These are phyloP conservation scores for Paramecium biaurelia DNA, from an alignment of 73 alveolate genomes.

Conservation along the genomic window DNA sequence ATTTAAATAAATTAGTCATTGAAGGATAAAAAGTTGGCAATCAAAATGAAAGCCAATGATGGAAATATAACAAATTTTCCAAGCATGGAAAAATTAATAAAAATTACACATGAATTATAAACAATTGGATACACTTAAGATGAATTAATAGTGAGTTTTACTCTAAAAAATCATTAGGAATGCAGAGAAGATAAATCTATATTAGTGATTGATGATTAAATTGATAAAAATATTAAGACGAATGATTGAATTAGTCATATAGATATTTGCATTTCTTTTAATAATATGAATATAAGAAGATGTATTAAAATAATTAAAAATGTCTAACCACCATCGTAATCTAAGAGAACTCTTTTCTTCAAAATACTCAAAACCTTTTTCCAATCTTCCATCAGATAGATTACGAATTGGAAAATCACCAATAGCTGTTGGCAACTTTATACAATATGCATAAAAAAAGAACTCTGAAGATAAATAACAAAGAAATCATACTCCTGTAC, in stretches of 20 bases:
- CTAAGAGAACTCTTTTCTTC: slow-evolving; percentile 37
- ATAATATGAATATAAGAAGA: background rate
- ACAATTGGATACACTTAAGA: background rate
- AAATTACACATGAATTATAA: background rate
- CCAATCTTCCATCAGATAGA: background rate
- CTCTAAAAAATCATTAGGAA: background rate
- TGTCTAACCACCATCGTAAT: slow-evolving; percentile 47
- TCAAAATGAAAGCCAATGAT: background rate
- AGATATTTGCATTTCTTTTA: background rate
- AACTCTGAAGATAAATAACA: background rate
- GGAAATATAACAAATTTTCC: background rate
- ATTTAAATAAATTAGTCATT: background rate
- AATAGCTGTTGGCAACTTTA: slow-evolving; percentile 7
- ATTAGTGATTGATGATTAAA: background rate
- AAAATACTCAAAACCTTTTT: background rate
- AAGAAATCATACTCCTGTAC: slow-evolving; percentile 30
- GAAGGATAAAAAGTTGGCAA: background rate
- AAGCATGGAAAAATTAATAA: background rate
- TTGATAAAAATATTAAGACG: background rate
- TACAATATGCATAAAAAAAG: slow-evolving; percentile 21
- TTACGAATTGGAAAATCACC: background rate
- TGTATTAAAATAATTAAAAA: background rate
- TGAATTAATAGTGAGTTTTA: background rate
- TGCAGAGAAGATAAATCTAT: background rate
- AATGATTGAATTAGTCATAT: background rate